Conservation (phyloP, 208 protist species). For the Leishmania guyanensis region DNA sequence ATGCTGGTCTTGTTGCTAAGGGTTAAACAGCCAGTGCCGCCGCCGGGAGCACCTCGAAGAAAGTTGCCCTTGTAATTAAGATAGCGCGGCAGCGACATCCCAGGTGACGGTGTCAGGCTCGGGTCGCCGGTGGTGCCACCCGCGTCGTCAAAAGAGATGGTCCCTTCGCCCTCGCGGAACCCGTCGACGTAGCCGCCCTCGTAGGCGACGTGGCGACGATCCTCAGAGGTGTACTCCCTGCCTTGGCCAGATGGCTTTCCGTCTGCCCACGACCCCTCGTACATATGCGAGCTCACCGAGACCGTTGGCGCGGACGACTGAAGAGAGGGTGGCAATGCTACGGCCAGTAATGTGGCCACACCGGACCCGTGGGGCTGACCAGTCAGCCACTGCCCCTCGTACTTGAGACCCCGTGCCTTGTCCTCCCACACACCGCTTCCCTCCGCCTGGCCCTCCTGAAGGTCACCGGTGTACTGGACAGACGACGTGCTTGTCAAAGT, state of each 20-base stretch:
- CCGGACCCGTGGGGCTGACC: slow-evolving; percentile 72
- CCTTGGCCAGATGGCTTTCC: slow-evolving; percentile 55
- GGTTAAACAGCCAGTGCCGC: slow-evolving; percentile 44
- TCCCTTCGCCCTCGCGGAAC: slow-evolving; percentile 56
- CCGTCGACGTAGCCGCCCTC: slow-evolving; percentile 67
- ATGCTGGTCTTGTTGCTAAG: slow-evolving; percentile 69
- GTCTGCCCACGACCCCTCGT: slow-evolving; percentile 63
- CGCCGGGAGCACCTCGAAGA: slow-evolving; percentile 32
- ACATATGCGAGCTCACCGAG: slow-evolving; percentile 17
- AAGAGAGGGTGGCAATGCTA: neutral
- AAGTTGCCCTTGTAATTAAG: slow-evolving; percentile 60
- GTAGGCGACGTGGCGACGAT: slow-evolving; percentile 38
- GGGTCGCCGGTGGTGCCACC: neutral
- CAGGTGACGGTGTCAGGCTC: slow-evolving; percentile 2
- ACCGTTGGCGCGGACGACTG: too few species aligned
- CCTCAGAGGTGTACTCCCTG: slow-evolving; percentile 10
- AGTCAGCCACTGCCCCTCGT: slow-evolving; percentile 63
- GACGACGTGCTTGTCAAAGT: slow-evolving; percentile 27
- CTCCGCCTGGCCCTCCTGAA: slow-evolving; percentile 46
- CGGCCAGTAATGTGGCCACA: slow-evolving; percentile 12
- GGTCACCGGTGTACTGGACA: slow-evolving; percentile 63
- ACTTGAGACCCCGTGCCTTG: slow-evolving; percentile 31
- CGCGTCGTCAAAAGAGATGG: slow-evolving; percentile 16
- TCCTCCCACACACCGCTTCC: slow-evolving; percentile 50
- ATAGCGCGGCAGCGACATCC: slow-evolving; percentile 5